A percentile compares a stretch with the other conserved stretches of the same genome.
Conservation (phyloP, 306 rosid genomes). For the Crataegus laevigata region DNA sequence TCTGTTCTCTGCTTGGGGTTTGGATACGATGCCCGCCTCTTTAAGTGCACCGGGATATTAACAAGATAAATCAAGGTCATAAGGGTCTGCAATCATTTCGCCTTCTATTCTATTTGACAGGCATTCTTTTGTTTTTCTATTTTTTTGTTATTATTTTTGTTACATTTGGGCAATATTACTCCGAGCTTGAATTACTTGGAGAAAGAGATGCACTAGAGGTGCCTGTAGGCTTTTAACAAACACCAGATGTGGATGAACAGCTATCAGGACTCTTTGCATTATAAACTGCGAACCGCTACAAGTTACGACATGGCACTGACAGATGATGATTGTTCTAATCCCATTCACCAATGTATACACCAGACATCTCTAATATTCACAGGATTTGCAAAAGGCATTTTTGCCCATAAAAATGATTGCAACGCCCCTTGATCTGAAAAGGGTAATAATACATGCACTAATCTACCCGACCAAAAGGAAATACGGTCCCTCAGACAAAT, state of each 20-base stretch:
- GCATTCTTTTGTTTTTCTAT: too few relatives aligned
- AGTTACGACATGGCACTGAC: constrained; percentile 29
- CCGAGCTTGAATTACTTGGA: too few relatives aligned
- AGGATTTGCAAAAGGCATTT: constrained; percentile 63
- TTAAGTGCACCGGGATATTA: too few relatives aligned
- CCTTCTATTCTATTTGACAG: too few relatives aligned
- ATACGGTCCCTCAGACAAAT: constrained; percentile 41
- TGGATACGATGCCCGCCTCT: too few relatives aligned
- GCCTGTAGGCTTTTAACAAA: not conserved
- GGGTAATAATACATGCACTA: constrained; percentile 72
- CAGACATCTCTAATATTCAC: constrained; percentile 70
- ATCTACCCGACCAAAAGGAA: constrained; percentile 49
- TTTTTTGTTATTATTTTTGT: too few relatives aligned
- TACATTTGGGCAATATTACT: too few relatives aligned
- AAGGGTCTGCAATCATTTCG: too few relatives aligned
- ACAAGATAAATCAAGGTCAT: too few relatives aligned
- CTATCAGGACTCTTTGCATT: constrained; percentile 25
- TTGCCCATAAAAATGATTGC: constrained; percentile 68
- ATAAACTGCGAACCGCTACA: constrained; percentile 32
- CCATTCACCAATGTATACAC: constrained; percentile 33
- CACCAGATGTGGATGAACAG: not conserved
- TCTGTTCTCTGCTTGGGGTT: too few relatives aligned
- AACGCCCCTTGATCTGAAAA: constrained; percentile 38
- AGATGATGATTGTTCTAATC: constrained; percentile 25
- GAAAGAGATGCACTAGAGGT: not conserved